phyloP scores from a whole-genome alignment of 1,139 yeast species.

The Scheffersomyces parashehatae region DNA sequence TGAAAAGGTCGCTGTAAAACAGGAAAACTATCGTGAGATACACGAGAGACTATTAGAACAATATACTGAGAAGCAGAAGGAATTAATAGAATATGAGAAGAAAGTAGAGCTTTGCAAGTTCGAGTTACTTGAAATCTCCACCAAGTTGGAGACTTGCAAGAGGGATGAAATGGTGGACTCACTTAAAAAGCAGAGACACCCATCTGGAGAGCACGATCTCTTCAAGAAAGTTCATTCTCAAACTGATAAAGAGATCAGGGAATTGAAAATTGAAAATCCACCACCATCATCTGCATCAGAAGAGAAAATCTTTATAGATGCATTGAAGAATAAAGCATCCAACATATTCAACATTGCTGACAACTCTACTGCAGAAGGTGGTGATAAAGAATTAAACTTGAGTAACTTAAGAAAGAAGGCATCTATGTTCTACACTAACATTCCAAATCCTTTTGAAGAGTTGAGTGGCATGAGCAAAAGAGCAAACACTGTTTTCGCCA shows the following conservation, averaged over 20 bases:
- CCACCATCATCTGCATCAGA: not conserved
- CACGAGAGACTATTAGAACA: slow-evolving; percentile 11
- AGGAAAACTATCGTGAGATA: not conserved
- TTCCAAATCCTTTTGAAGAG: not conserved
- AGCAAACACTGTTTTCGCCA: slow-evolving; percentile 5
- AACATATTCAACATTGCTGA: slow-evolving; percentile 4
- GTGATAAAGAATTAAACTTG: slow-evolving; percentile 1
- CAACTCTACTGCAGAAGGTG: not conserved
- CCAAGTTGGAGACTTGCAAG: slow-evolving; percentile 17
- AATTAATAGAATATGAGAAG: slow-evolving; percentile 25
- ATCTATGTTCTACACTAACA: slow-evolving; percentile 18
- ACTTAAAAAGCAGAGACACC: slow-evolving; percentile 4
- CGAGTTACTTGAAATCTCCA: slow-evolving; percentile 30
- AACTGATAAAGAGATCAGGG: slow-evolving; percentile 4
- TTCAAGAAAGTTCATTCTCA: slow-evolving; percentile 12
- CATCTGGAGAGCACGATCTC: slow-evolving; percentile 4
- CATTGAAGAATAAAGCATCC: slow-evolving; percentile 7
- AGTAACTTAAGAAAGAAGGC: slow-evolving; percentile 20
- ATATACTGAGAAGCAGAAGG: slow-evolving; percentile 25
- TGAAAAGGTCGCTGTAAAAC: not conserved
- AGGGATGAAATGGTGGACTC: slow-evolving; percentile 8
- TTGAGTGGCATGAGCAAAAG: slow-evolving; percentile 8
- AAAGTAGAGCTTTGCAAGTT: slow-evolving; percentile 23
- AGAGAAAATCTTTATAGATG: not conserved
- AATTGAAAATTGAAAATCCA: not conserved